Evolutionary conservation across 2,329 filamentous ascomycete genomes (phyloP).

Genomic region (Chaetomium sp.): DNA sequence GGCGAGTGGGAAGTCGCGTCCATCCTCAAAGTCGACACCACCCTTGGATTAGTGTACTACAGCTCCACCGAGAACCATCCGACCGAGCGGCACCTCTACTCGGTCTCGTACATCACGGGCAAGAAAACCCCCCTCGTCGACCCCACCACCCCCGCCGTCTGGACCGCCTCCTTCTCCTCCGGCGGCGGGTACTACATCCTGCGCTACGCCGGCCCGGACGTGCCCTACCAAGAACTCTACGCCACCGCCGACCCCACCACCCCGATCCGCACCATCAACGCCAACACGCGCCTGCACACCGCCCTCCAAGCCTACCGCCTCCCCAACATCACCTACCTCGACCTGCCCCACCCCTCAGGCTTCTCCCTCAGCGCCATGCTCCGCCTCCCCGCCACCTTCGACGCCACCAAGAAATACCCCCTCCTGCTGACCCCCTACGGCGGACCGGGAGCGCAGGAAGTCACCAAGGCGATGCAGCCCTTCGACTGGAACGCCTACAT

Average conservation of each 20-base stretch:
- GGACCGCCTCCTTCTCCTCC: slow-evolving; percentile 66
- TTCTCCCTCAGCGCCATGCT: slow-evolving; percentile 66
- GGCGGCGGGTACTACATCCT: slow-evolving; percentile 66
- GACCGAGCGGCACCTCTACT: slow-evolving; percentile 69
- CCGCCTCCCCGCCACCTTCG: slow-evolving; percentile 65
- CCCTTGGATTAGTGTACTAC: slow-evolving; percentile 62
- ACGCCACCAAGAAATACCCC: slow-evolving; percentile 64
- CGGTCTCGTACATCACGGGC: slow-evolving; percentile 59
- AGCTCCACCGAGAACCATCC: slow-evolving; percentile 65
- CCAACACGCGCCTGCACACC: slow-evolving; percentile 59
- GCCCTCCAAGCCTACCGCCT: slow-evolving; percentile 62
- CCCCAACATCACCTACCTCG: slow-evolving; percentile 65
- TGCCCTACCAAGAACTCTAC: slow-evolving; percentile 71
- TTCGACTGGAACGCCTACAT: slow-evolving; percentile 65
- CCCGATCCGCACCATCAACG: slow-evolving; percentile 60
- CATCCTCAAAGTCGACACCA: slow-evolving; percentile 61
- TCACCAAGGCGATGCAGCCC: slow-evolving; percentile 57
- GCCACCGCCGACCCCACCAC: slow-evolving; percentile 53
- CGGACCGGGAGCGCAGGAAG: slow-evolving; percentile 65
- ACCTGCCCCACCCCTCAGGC: slow-evolving; percentile 63
- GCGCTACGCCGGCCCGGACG: slow-evolving; percentile 64
- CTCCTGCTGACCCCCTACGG: slow-evolving; percentile 69
- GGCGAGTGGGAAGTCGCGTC: slow-evolving; percentile 67
- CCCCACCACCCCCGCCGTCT: slow-evolving; percentile 59
- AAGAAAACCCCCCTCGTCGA: slow-evolving; percentile 63